Conservation (phyloP, 139 green algal genomes). For the Asterochloris erici region DNA sequence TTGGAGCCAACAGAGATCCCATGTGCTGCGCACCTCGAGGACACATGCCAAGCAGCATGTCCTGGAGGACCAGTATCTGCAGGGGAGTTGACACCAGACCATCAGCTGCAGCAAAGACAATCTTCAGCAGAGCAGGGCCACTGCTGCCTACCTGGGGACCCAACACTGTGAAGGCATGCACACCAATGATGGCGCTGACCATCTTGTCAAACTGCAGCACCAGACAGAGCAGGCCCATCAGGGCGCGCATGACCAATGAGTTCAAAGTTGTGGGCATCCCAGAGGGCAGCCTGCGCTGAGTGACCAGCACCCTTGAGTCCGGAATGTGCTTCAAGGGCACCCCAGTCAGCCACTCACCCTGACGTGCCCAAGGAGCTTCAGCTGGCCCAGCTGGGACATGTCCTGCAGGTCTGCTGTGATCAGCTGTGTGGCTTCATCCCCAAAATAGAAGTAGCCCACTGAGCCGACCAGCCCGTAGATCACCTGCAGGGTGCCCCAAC, state of each 20-base stretch:
- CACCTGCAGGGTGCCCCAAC: background rate
- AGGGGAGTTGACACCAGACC: too few relatives aligned
- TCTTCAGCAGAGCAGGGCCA: too few relatives aligned
- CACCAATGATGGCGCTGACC: conserved; percentile 12
- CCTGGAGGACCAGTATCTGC: conserved; percentile 9
- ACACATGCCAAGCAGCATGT: conserved; percentile 6
- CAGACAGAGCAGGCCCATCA: too few relatives aligned
- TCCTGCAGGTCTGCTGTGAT: conserved; percentile 10
- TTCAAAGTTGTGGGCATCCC: background rate
- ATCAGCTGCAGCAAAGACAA: too few relatives aligned
- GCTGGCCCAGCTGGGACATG: conserved; percentile 3
- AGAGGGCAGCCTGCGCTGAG: background rate
- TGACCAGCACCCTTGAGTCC: background rate
- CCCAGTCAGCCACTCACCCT: background rate
- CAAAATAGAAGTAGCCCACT: conserved; percentile 13
- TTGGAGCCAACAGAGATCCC: too few relatives aligned
- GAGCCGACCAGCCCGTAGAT: conserved; percentile 1
- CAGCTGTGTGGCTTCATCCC: conserved; percentile 5
- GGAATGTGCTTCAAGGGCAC: background rate
- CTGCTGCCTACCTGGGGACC: background rate
- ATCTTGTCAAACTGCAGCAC: conserved; percentile 18
- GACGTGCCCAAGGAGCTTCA: conserved; percentile 4
- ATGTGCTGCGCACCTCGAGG: background rate
- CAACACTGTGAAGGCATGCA: conserved; percentile 15
- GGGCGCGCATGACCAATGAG: too few relatives aligned